Percentiles rank a stretch among this genome's conserved stretches.
Evolutionary conservation across 441 rosid species (phyloP).

Genomic region (Croton setiger): DNA sequence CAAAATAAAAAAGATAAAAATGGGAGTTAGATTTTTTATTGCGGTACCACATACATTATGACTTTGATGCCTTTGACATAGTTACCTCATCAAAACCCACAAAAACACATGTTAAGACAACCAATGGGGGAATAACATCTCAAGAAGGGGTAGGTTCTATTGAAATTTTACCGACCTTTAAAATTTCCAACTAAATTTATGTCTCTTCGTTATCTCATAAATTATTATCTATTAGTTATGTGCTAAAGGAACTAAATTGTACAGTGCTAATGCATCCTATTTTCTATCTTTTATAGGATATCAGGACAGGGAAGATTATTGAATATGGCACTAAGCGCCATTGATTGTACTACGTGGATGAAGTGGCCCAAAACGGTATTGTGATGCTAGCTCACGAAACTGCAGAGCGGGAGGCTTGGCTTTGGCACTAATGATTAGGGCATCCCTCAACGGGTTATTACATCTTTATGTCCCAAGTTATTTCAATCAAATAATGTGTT

Average conservation of each 20-base stretch:
- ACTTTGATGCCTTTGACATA: too few species aligned
- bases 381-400: too few species aligned
- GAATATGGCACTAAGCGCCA: not conserved
- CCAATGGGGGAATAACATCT: not conserved
- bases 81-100: not conserved
- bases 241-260: not conserved
- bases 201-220: too few species aligned
- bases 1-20: too few species aligned
- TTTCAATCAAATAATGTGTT: too few species aligned
- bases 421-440: not conserved
- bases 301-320: not conserved
- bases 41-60: too few species aligned
- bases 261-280: not conserved
- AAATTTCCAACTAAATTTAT: too few species aligned
- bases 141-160: not conserved
- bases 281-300: not conserved
- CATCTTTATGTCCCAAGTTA: not conserved
- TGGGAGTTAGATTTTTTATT: too few species aligned
- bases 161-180: not conserved
- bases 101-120: not conserved
- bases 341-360: not conserved
- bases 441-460: not conserved
- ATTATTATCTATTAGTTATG: too few species aligned
- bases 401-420: not conserved
- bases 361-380: too few species aligned